phyloP scores from a whole-genome alignment of 768 basidiomycete species.

The Gyrodon lividus region DNA sequence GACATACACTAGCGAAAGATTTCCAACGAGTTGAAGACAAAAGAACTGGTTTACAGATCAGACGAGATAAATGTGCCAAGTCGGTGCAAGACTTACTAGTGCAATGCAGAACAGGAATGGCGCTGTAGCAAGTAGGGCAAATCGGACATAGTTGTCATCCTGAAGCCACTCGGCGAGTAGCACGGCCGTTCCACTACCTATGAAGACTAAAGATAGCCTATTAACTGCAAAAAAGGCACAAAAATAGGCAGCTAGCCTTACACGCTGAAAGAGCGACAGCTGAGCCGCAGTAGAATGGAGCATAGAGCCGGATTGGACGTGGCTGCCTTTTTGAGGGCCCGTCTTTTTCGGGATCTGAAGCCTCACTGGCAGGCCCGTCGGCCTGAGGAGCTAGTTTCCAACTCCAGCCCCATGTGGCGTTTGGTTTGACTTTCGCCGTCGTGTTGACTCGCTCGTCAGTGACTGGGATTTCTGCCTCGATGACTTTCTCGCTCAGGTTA shows the following conservation, averaged over 20 bases:
- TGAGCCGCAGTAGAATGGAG: conserved; percentile 70
- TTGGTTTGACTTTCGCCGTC: background rate
- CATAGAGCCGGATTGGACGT: conserved; percentile 62
- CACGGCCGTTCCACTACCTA: conserved; percentile 56
- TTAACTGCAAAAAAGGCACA: conserved; percentile 9
- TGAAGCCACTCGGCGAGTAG: conserved; percentile 68
- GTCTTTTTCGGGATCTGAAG: conserved; percentile 59
- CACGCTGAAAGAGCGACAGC: conserved; percentile 63
- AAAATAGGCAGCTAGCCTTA: conserved; percentile 32
- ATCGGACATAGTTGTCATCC: conserved; percentile 60
- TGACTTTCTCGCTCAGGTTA: conserved; percentile 47
- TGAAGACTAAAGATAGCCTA: conserved; percentile 53
- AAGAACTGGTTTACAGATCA: conserved; percentile 55
- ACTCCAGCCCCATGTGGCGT: conserved; percentile 35
- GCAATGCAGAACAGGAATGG: conserved; percentile 79
- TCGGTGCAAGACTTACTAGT: conserved; percentile 44
- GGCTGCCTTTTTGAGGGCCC: conserved; percentile 20
- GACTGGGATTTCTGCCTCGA: conserved; percentile 20
- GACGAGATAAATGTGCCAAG: background rate
- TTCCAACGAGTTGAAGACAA: conserved; percentile 64
- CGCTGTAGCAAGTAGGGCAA: conserved; percentile 58
- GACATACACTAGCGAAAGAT: conserved; percentile 55
- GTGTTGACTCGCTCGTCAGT: conserved; percentile 11
- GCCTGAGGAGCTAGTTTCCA: conserved; percentile 42
- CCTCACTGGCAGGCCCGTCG: conserved; percentile 12